phyloP scores from a whole-genome alignment of 108 stramenopile species.

The Pseudonitzschia delicatissima region DNA sequence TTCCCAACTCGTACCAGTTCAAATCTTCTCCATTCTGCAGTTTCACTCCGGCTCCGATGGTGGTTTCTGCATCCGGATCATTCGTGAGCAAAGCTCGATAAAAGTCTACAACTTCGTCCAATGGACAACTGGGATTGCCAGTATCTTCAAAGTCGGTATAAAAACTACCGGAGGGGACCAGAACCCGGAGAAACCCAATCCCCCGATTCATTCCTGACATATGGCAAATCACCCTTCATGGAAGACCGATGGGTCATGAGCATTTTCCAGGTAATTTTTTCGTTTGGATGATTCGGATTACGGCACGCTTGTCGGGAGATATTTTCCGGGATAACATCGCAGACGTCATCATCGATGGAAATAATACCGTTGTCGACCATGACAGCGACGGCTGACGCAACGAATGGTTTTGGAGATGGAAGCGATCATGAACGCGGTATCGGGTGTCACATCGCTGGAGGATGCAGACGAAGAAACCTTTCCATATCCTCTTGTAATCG shows the following conservation, averaged over 20 bases:
- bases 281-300: constrained; percentile 20
- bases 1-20: constrained; percentile 16
- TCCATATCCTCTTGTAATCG: constrained; percentile 27
- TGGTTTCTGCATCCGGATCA: not conserved
- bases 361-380: constrained; percentile 19
- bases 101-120: constrained; percentile 21
- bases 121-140: constrained; percentile 24
- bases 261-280: constrained; percentile 25
- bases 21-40: not conserved
- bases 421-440: constrained; percentile 34
- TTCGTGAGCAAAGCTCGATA: constrained; percentile 21
- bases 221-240: constrained; percentile 6
- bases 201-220: not conserved
- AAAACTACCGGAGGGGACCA: constrained; percentile 7
- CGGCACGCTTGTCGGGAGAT: constrained; percentile 2
- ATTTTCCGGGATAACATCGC: constrained; percentile 20
- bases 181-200: not conserved
- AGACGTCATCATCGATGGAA: constrained; percentile 26
- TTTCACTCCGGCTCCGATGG: constrained; percentile 4
- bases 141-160: not conserved
- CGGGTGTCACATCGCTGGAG: constrained; percentile 14
- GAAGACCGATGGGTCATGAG: constrained; percentile 32
- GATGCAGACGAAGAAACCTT: not conserved
- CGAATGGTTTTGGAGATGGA: constrained; percentile 28
- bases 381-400: constrained; percentile 20